Evolutionary conservation across 2,329 filamentous ascomycete species (phyloP).

Genomic region (Penicillium olsonii): DNA sequence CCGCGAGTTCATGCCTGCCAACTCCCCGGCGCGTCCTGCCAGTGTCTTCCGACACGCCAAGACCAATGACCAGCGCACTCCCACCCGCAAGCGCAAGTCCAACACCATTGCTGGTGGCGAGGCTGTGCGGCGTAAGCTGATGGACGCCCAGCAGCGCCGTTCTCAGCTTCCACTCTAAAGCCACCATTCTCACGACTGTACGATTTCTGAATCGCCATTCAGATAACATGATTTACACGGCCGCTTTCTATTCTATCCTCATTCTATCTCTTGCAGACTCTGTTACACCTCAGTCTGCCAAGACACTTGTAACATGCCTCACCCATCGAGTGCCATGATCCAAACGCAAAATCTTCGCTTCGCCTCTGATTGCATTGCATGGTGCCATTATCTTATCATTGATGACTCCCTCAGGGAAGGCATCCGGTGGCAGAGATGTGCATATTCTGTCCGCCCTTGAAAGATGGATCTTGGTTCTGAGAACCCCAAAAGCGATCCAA

Average conservation of each 20-base stretch:
- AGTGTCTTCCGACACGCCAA: constrained; percentile 47
- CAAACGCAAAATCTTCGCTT: constrained; percentile 4
- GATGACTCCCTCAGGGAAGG: constrained; percentile 4
- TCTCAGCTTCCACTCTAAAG: constrained; percentile 39
- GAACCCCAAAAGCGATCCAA: constrained; percentile 21
- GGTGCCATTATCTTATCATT: constrained; percentile 1
- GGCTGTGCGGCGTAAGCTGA: constrained; percentile 46
- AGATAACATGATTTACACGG: constrained; percentile 29
- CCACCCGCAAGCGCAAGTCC: constrained; percentile 43
- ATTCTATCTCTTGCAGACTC: constrained; percentile 26
- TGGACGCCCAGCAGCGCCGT: constrained; percentile 43
- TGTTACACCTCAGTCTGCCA: background rate
- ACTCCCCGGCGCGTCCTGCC: constrained; percentile 44
- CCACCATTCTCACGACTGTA: constrained; percentile 10
- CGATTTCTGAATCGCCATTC: constrained; percentile 23
- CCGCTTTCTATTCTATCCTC: constrained; percentile 18
- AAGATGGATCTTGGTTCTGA: constrained; percentile 16
- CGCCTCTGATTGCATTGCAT: constrained; percentile 4
- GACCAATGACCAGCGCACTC: constrained; percentile 42
- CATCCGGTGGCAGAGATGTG: background rate
- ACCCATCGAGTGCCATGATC: background rate
- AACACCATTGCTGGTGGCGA: constrained; percentile 41
- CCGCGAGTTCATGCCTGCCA: constrained; percentile 47
- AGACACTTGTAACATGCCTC: background rate
- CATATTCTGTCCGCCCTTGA: constrained; percentile 6